Conservation (phyloP, 352 stramenopile species). For the Aphanomyces invadans region DNA sequence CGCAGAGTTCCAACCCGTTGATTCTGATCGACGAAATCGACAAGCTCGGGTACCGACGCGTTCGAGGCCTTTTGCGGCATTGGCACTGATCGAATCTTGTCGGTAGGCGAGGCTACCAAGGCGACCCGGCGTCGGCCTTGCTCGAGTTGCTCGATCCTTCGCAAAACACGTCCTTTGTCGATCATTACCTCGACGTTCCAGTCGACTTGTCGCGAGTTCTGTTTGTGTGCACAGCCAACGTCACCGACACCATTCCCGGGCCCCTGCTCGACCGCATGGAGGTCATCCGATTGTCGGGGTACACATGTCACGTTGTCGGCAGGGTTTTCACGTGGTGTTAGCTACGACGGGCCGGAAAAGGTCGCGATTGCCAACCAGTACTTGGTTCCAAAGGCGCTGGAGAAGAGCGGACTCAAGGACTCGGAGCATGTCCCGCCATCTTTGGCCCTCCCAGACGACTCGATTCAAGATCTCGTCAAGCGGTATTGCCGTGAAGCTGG, state of each 20-base stretch:
- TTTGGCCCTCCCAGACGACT: slow-evolving; percentile 88
- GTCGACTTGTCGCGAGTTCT: slow-evolving; percentile 95
- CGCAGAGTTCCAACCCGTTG: slow-evolving; percentile 94
- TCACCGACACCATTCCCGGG: slow-evolving; percentile 93
- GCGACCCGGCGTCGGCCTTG: slow-evolving; percentile 93
- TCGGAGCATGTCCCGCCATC: slow-evolving; percentile 56
- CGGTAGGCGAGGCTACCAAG: slow-evolving; percentile 58
- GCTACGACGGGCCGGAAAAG: slow-evolving; percentile 94
- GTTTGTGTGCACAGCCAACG: slow-evolving; percentile 97
- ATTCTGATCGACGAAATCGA: slow-evolving; percentile 97
- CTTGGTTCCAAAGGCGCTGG: slow-evolving; percentile 94
- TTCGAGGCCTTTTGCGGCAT: neutral
- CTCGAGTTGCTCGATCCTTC: slow-evolving; percentile 96
- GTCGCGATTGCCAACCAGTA: slow-evolving; percentile 97
- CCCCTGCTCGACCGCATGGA: slow-evolving; percentile 99
- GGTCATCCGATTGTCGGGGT: slow-evolving; percentile 94
- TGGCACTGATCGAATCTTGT: neutral
- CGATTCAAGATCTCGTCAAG: slow-evolving; percentile 83
- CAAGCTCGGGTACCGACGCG: slow-evolving; percentile 73
- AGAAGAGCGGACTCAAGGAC: slow-evolving; percentile 81
- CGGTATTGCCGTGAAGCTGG: slow-evolving; percentile 96
- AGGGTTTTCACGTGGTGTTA: neutral
- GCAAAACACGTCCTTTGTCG: slow-evolving; percentile 96
- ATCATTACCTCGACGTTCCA: slow-evolving; percentile 98
- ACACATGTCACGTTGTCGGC: slow-evolving; percentile 25